Conservation (phyloP, 352 stramenopile genomes). For the Phytophthora foliorum region DNA sequence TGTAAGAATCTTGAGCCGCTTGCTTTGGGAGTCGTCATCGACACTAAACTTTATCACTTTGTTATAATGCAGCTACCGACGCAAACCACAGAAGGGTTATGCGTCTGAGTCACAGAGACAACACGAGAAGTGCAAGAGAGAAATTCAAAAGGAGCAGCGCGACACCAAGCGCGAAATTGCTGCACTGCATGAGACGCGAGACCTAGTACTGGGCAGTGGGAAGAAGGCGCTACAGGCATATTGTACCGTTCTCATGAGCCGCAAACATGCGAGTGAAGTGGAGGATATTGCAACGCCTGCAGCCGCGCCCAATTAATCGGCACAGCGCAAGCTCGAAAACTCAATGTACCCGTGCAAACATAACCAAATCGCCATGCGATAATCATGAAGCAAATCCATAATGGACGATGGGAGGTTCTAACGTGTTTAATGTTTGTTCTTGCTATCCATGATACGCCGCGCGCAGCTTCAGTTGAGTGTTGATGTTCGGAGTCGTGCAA, state of each 20-base stretch:
- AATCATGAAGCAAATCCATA: too few relatives aligned
- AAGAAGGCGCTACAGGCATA: slow-evolving; percentile 81
- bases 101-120: slow-evolving; percentile 55
- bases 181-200: slow-evolving; percentile 67
- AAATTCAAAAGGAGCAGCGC: slow-evolving; percentile 70
- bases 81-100: slow-evolving; percentile 56
- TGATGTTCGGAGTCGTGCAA: too few relatives aligned
- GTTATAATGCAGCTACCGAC: slow-evolving; percentile 49
- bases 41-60: slow-evolving; percentile 3
- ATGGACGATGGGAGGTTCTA: too few relatives aligned
- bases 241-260: slow-evolving; percentile 70
- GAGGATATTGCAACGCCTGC: slow-evolving; percentile 29
- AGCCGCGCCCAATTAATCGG: background rate
- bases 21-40: background rate
- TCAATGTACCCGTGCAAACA: background rate
- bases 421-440: too few relatives aligned
- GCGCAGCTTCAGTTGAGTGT: too few relatives aligned
- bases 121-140: slow-evolving; percentile 63
- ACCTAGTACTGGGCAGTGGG: slow-evolving; percentile 76
- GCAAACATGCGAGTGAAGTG: slow-evolving; percentile 50
- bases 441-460: too few relatives aligned
- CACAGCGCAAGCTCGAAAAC: background rate
- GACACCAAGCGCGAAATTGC: slow-evolving; percentile 68
- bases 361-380: too few relatives aligned
- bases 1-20: slow-evolving; percentile 41